Evolutionary conservation across 2,329 filamentous ascomycete species (phyloP).

Genomic region (Penicillium palitans): DNA sequence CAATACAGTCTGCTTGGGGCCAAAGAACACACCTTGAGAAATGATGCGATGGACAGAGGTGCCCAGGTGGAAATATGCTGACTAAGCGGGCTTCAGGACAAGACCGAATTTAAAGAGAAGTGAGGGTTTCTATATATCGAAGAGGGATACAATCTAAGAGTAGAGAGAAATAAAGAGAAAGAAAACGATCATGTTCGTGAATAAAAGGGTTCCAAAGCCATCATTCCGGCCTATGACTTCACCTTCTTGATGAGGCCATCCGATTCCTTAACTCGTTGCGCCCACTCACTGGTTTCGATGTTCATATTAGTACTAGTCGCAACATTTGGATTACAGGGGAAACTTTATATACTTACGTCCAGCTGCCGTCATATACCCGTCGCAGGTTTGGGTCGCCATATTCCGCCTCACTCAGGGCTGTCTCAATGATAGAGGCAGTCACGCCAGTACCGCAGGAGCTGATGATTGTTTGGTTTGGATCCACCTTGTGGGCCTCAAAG

Average conservation of each 20-base stretch:
- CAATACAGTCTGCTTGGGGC: slow-evolving; percentile 2
- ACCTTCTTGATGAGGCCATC: slow-evolving; percentile 49
- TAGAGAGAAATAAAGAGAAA: neutral
- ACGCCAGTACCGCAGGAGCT: slow-evolving; percentile 91
- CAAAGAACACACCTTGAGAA: slow-evolving; percentile 5
- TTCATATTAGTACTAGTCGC: slow-evolving; percentile 2
- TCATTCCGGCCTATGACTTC: slow-evolving; percentile 17
- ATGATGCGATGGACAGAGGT: slow-evolving; percentile 10
- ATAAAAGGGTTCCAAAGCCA: neutral
- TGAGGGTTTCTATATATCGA: slow-evolving; percentile 8
- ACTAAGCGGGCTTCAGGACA: slow-evolving; percentile 6
- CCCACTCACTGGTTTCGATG: slow-evolving; percentile 48
- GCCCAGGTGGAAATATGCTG: slow-evolving; percentile 1
- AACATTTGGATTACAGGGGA: neutral
- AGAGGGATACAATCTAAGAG: slow-evolving; percentile 4
- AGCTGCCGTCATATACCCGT: slow-evolving; percentile 91
- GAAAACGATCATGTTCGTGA: neutral
- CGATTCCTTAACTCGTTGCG: slow-evolving; percentile 48
- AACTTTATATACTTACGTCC: slow-evolving; percentile 71
- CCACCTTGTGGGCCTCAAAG: slow-evolving; percentile 76
- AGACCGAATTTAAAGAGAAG: neutral
- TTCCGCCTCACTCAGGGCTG: slow-evolving; percentile 76
- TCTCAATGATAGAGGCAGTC: slow-evolving; percentile 86
- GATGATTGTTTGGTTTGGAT: slow-evolving; percentile 77
- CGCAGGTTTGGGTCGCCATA: slow-evolving; percentile 67